A percentile compares a stretch with the other conserved stretches of the same genome.
Evolutionary conservation across 1,284 basidiomycete species (phyloP).

Genomic region (Fistulina hepatica): DNA sequence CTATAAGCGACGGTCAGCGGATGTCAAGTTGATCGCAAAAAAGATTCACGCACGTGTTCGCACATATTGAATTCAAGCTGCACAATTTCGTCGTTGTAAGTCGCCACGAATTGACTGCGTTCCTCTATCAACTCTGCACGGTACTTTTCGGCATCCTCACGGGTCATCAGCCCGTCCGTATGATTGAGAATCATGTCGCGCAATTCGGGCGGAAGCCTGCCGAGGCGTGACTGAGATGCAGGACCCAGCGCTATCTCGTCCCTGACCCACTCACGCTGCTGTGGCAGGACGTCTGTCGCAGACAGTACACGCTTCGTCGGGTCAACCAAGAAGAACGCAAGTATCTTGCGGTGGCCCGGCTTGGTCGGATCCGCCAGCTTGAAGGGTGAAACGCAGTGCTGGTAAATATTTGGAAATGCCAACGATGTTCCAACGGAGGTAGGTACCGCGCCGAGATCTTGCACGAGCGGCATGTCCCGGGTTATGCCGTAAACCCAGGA

Average conservation of each 20-base stretch:
- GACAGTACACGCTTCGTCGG: constrained; percentile 27
- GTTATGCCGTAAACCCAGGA: constrained; percentile 7
- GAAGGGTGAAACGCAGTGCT: constrained; percentile 20
- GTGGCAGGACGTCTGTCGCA: constrained; percentile 32
- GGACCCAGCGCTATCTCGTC: constrained; percentile 1
- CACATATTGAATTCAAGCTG: too few species aligned
- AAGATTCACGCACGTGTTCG: too few species aligned
- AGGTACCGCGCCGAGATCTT: constrained; percentile 18
- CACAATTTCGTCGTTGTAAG: not conserved
- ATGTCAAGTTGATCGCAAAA: too few species aligned
- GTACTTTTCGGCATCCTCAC: constrained; percentile 6
- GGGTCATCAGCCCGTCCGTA: constrained; percentile 7
- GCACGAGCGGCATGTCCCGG: constrained; percentile 11
- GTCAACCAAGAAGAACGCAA: constrained; percentile 16
- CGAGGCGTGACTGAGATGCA: constrained; percentile 5
- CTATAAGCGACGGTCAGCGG: too few species aligned
- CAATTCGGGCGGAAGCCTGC: constrained; percentile 8
- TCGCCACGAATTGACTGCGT: constrained; percentile 1
- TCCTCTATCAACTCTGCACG: constrained; percentile 11
- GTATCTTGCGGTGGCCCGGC: constrained; percentile 15
- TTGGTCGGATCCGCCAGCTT: constrained; percentile 11
- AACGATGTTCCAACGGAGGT: constrained; percentile 21
- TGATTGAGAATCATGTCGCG: constrained; percentile 6
- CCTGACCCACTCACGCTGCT: constrained; percentile 28
- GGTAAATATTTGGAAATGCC: constrained; percentile 26